Evolutionary conservation across 140 eudicot genomes (phyloP).

Genomic region (Erigeron philadelphicus): DNA sequence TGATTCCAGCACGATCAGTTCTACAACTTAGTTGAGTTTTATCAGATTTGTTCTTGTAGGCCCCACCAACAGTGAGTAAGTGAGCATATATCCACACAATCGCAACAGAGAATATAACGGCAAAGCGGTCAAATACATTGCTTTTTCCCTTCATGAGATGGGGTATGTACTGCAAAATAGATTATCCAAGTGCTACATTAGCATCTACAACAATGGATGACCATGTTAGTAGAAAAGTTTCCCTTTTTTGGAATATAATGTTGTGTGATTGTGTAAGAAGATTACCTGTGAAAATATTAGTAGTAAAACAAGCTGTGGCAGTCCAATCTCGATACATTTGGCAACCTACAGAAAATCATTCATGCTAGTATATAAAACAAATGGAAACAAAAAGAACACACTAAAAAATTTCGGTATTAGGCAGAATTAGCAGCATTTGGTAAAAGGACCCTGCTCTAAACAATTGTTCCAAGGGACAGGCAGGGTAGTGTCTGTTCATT

Average conservation of each 20-base stretch:
- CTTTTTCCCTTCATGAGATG: constrained; percentile 71
- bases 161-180: constrained; percentile 66
- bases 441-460: background rate
- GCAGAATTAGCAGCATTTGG: constrained; percentile 4
- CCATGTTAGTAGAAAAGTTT: background rate
- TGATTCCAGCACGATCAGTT: constrained; percentile 97
- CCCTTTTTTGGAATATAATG: constrained; percentile 11
- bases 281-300: constrained; percentile 87
- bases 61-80: constrained; percentile 80
- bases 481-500: no score
- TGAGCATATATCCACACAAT: constrained; percentile 96
- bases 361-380: constrained; percentile 14
- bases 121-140: constrained; percentile 83
- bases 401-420: background rate
- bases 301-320: constrained; percentile 71
- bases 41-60: constrained; percentile 57
- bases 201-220: constrained; percentile 4
- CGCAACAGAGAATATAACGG: constrained; percentile 71
- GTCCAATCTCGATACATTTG: constrained; percentile 86
- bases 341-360: constrained; percentile 43
- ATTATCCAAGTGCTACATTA: constrained; percentile 1
- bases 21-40: constrained; percentile 74
- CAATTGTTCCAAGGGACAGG: no score
- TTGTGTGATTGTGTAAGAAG: background rate
- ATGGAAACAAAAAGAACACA: background rate